Conservation (phyloP, 306 rosid species). For the Acacia confusa region DNA sequence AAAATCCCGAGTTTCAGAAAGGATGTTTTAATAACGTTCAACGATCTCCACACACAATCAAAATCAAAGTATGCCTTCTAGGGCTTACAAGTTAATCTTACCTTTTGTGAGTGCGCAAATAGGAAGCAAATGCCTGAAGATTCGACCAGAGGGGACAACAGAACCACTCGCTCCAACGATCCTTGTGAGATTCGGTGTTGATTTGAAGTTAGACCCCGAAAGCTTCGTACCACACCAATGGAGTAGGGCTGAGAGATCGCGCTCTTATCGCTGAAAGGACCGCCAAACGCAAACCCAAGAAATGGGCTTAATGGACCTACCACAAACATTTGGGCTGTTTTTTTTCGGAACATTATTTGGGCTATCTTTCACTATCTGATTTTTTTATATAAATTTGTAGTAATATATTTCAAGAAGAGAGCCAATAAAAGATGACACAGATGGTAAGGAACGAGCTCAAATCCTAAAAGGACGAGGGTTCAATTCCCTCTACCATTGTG, state of each 20-base stretch:
- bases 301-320: constrained; percentile 21
- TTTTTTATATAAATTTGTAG: too few relatives aligned
- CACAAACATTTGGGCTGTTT: neutral
- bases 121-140: constrained; percentile 20
- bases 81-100: constrained; percentile 27
- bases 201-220: constrained; percentile 30
- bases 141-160: neutral
- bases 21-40: neutral
- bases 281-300: constrained; percentile 24
- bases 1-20: neutral
- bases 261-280: constrained; percentile 53
- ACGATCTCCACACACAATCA: neutral
- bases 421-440: too few relatives aligned
- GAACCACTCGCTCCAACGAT: constrained; percentile 11
- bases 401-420: too few relatives aligned
- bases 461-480: too few relatives aligned
- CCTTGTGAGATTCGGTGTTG: neutral
- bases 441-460: too few relatives aligned
- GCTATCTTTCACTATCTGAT: neutral
- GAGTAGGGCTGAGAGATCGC: constrained; percentile 51
- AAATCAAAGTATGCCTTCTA: neutral
- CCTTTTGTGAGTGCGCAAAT: constrained; percentile 12
- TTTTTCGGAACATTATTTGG: too few relatives aligned
- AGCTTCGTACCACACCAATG: constrained; percentile 13
- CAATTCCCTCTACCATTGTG: too few relatives aligned